These are phyloP conservation scores for Exophiala oligosperma DNA, from an alignment of 2,329 filamentous ascomycete genomes.

Conservation along the genomic window DNA sequence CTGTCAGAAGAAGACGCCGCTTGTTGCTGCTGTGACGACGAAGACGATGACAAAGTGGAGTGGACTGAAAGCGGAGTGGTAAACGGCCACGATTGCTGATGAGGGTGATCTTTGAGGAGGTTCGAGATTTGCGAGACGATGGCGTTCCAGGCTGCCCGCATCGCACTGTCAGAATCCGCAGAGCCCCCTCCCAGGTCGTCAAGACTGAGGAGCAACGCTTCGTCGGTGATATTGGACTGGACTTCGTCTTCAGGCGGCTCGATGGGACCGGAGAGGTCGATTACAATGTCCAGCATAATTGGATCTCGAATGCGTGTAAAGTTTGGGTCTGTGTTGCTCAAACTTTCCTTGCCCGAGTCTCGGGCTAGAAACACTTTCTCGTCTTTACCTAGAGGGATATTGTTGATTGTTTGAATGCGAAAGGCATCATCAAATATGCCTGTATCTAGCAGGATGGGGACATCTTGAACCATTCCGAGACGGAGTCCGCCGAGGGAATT, in stretches of 20 bases:
- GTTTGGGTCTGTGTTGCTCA: conserved; percentile 69
- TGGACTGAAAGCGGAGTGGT: conserved; percentile 16
- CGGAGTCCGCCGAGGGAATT: conserved; percentile 62
- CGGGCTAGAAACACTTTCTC: conserved; percentile 81
- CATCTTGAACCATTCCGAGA: conserved; percentile 51
- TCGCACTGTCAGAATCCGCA: conserved; percentile 14
- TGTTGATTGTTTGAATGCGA: conserved; percentile 74
- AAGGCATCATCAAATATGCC: conserved; percentile 40
- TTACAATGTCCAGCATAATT: conserved; percentile 70
- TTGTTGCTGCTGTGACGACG: neutral
- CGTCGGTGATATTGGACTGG: conserved; percentile 10
- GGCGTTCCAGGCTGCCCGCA: conserved; percentile 29
- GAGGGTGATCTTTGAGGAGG: conserved; percentile 22
- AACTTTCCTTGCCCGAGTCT: conserved; percentile 70
- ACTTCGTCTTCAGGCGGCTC: conserved; percentile 1
- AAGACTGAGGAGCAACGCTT: conserved; percentile 15
- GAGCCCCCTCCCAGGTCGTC: conserved; percentile 8
- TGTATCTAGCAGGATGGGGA: conserved; percentile 33
- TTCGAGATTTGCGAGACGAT: conserved; percentile 30
- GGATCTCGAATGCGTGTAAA: conserved; percentile 77
- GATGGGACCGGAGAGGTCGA: conserved; percentile 51
- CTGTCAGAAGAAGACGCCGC: neutral
- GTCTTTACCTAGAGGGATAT: conserved; percentile 78
- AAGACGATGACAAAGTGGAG: neutral
- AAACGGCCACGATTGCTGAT: conserved; percentile 22